Base-by-base conservation (phyloP, 441 rosid species). In the Populus trichocarpa region DNA sequence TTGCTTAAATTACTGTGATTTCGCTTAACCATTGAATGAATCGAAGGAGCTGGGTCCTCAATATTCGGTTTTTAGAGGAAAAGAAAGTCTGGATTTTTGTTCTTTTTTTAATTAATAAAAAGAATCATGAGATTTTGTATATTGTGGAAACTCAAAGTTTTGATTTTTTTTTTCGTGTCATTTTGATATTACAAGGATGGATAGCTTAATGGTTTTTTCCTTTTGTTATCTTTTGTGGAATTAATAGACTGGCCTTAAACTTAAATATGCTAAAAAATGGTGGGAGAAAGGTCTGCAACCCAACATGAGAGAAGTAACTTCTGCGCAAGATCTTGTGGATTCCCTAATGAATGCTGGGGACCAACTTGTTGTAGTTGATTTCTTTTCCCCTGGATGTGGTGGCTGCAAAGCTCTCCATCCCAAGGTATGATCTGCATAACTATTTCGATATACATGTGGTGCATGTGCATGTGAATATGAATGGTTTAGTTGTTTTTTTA, bases 361-460 rank as follows among this genome's bases (percentile, higher is more conserved):
- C 81, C 86, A 92, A 78, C 97, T 95, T 70, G 90, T 93, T 5
- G 72, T 95, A 8, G 87, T 95, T 75, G 97, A 91, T 87, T 93
- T 95, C 92, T 93, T 91, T 87, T 95, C 99, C 2, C 99, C 99
- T 33, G 98, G 97, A 7, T 95, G 99, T 65, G 96, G 99, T 18
- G 98, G 99, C 74, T 95, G 99, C 87, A 95, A 85, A 81, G 98
- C 98, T 77, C 94, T 95, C 42, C 99, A 95, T 85, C 97, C 99
- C 53, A 95, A 93, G 97, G 97, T 92, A 85, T 73, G 10, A 30
- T 16, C 9, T 33, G 26, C 64, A 46, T 22, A 8, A 3, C 40
- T 46, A 35, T 10, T 5, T n/a, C 2, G 5, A 22, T 23, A 32
- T 25, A 3, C 23, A 25, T 5, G 68, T 40, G 5, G 30, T 32